Conservation (phyloP, 805 yeast species). For the Ogataea dorogensis region DNA sequence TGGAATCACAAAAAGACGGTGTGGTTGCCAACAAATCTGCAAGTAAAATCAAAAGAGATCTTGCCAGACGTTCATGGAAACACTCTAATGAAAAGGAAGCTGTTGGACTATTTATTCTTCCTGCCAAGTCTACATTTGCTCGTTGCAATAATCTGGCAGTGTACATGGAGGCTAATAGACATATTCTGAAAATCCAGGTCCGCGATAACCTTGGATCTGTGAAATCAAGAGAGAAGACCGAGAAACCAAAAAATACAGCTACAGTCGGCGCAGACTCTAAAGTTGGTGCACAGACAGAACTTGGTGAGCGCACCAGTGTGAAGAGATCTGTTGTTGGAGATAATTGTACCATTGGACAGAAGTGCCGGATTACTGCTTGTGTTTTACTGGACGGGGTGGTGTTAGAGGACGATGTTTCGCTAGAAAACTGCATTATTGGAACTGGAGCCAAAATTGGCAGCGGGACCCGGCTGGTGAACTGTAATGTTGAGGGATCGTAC, state of each 20-base stretch:
- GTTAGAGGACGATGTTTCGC: slow-evolving; percentile 71
- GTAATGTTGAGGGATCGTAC: slow-evolving; percentile 82
- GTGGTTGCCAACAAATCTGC: slow-evolving; percentile 45
- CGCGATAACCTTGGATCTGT: no score
- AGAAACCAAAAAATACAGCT: slow-evolving; percentile 50
- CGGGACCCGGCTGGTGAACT: slow-evolving; percentile 68
- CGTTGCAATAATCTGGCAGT: slow-evolving; percentile 78
- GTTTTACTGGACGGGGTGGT: slow-evolving; percentile 68
- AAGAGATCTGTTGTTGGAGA: slow-evolving; percentile 81
- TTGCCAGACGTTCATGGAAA: slow-evolving; percentile 91
- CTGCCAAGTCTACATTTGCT: slow-evolving; percentile 66
- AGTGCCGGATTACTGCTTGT: slow-evolving; percentile 87
- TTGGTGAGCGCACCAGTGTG: slow-evolving; percentile 83
- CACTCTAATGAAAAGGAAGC: slow-evolving; percentile 59
- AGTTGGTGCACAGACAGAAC: slow-evolving; percentile 62
- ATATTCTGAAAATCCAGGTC: slow-evolving; percentile 66
- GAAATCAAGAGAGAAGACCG: slow-evolving; percentile 35
- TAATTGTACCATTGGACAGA: slow-evolving; percentile 73
- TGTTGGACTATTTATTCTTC: slow-evolving; percentile 68
- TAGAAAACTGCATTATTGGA: slow-evolving; percentile 90
- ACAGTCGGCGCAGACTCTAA: slow-evolving; percentile 85
- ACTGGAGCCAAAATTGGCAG: slow-evolving; percentile 57
- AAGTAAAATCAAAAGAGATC: slow-evolving; percentile 72
- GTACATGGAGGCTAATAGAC: slow-evolving; percentile 86
- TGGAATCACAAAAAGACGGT: slow-evolving; percentile 37